Evolutionary conservation across 139 green algal species (phyloP), one percentile per base, ranked within the genome.

Genomic region (Micractinium sp.): DNA sequence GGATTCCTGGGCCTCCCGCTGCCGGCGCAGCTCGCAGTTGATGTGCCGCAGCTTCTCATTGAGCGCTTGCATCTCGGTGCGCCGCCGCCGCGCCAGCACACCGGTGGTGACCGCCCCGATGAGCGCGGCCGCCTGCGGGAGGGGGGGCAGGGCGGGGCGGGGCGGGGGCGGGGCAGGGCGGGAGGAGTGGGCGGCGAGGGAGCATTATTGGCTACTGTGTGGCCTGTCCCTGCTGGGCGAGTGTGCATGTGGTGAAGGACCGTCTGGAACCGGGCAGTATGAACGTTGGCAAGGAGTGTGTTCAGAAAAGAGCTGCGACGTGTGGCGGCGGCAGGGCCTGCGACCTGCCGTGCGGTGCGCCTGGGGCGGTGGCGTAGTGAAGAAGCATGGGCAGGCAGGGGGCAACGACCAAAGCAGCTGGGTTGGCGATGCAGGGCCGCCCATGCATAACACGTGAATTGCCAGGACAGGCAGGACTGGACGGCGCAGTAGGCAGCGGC

Each of bases 21-120:
- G 81, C 39, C 67, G 73, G 25, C 91, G 81, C 56, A 94, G 92
- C 78, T 94, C 88, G 0, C 66, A 60, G 38, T 94, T 94, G 82
- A 94, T 94, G 5, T 90, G 83, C 38, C 92, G 87, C 53, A 94
- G 89, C 81, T 93, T 92, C 35, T 61, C 47, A 69, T 93, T 94
- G 12, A 90, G 73, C 29, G 20, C 41, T 41, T 94, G 90, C 53
- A 92, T 76, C 87, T 94, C 88, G 19, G 89, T 23, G 9, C 92
- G 81, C 3, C 92, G 85, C 38, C 82, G 77, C 18, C 92, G 75
- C 0, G 92, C 92, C 60, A 94, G 85, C 77, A 87, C 87, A 13
- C 92, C 92, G 0, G 87, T 91, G 36, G 93, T 88, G 53, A 92
- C 85, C 2, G 89, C 90, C 1, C 92, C 92, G 16, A 92, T 85